phyloP scores from a whole-genome alignment of 1,139 yeast genomes.

The Arxiozyma telluris region DNA sequence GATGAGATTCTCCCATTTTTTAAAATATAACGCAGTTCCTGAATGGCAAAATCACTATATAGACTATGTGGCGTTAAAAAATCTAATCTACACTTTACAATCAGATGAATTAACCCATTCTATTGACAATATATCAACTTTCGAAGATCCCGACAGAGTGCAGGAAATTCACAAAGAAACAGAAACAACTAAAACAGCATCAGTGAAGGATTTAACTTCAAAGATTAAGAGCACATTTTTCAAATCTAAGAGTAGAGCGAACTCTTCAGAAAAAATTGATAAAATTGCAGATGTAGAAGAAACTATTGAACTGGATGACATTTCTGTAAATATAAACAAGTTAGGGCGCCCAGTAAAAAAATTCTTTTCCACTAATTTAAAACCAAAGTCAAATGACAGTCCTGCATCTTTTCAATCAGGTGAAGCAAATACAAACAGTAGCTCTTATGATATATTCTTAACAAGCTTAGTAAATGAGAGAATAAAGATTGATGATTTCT shows the following conservation, averaged over 20 bases:
- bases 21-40: constrained; percentile 68
- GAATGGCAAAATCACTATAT: constrained; percentile 68
- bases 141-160: constrained; percentile 3
- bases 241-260: constrained; percentile 18
- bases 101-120: constrained; percentile 40
- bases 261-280: constrained; percentile 1
- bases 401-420: constrained; percentile 24
- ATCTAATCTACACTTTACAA: constrained; percentile 54
- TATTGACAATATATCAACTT: not conserved
- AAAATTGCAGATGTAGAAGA: constrained; percentile 21
- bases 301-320: constrained; percentile 23
- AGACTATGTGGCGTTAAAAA: constrained; percentile 56
- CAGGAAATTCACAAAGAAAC: constrained; percentile 6
- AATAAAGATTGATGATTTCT: constrained; percentile 51
- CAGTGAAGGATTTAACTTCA: constrained; percentile 6
- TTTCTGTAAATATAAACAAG: not conserved
- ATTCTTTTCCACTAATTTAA: constrained; percentile 6
- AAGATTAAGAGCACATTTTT: constrained; percentile 16
- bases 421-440: constrained; percentile 20
- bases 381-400: constrained; percentile 15
- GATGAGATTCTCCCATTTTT: constrained; percentile 66
- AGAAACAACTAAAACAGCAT: not conserved
- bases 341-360: not conserved
- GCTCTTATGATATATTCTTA: constrained; percentile 37
- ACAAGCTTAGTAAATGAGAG: constrained; percentile 49